Conservation (phyloP, 2,329 filamentous ascomycete species). For the Graphilbum sp. region DNA sequence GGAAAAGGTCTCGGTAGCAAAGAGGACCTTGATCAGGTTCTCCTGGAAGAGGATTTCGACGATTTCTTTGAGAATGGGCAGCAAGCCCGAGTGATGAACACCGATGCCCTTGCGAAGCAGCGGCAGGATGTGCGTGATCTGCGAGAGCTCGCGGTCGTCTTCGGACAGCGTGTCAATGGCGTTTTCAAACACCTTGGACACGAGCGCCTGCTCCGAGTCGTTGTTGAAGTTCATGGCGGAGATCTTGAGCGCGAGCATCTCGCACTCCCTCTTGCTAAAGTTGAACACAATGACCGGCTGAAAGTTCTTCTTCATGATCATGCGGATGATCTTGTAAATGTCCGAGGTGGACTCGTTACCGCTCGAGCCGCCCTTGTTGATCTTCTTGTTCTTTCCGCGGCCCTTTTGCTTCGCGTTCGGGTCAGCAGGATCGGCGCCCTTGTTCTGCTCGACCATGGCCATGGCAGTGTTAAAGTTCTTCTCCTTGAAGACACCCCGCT, state of each 20-base stretch:
- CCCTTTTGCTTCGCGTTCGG: constrained; percentile 66
- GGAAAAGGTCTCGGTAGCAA: constrained; percentile 96
- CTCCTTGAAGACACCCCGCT: constrained; percentile 91
- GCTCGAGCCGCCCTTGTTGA: constrained; percentile 63
- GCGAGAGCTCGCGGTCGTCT: constrained; percentile 73
- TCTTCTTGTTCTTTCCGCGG: constrained; percentile 81
- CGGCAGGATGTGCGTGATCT: constrained; percentile 81
- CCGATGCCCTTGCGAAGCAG: constrained; percentile 83
- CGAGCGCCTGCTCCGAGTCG: constrained; percentile 87
- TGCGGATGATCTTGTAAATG: constrained; percentile 94
- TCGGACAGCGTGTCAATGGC: constrained; percentile 87
- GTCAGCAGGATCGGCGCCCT: constrained; percentile 70
- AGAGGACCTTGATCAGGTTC: constrained; percentile 91
- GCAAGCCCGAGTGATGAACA: constrained; percentile 87
- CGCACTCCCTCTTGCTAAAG: constrained; percentile 96
- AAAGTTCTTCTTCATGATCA: constrained; percentile 96
- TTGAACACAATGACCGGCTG: constrained; percentile 99
- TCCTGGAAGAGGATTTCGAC: constrained; percentile 99
- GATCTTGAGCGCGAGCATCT: constrained; percentile 76
- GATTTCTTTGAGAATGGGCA: constrained; percentile 94
- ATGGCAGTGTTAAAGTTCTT: constrained; percentile 97
- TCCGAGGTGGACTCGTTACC: constrained; percentile 53
- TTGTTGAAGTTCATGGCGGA: constrained; percentile 86
- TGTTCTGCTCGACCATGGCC: constrained; percentile 73
- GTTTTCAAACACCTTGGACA: constrained; percentile 82